Evolutionary conservation across 2,329 filamentous ascomycete species (phyloP).

Genomic region (Endothia cerciana): DNA sequence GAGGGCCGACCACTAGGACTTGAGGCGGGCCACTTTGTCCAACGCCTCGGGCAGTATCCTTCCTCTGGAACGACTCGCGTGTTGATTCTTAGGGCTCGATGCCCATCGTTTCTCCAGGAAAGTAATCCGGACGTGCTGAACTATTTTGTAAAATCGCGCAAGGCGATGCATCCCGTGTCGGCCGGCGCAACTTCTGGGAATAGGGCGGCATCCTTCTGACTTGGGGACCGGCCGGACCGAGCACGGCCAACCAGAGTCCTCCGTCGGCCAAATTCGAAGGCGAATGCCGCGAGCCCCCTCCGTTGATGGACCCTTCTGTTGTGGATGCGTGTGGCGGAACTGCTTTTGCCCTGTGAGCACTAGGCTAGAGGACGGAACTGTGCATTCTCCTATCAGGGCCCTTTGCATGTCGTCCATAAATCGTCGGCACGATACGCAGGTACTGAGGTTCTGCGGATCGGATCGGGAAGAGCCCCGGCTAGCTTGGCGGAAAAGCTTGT

Average conservation of each 20-base stretch:
- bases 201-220: not conserved
- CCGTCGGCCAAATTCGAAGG: not conserved
- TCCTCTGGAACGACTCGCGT: not conserved
- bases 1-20: not conserved
- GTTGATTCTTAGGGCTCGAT: not conserved
- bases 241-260: not conserved
- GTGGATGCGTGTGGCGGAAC: too few species aligned
- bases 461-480: not conserved
- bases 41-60: not conserved
- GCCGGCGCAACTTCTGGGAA: not conserved
- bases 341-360: not conserved
- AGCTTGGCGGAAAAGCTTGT: not conserved
- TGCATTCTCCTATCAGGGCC: not conserved
- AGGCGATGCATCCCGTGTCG: not conserved
- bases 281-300: not conserved
- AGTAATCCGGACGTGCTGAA: not conserved
- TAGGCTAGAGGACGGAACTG: not conserved
- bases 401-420: not conserved
- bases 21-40: not conserved
- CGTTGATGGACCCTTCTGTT: not conserved
- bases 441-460: not conserved
- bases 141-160: constrained; percentile 4
- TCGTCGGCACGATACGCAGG: not conserved
- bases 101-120: not conserved
- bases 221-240: not conserved